Evolutionary conservation across 495 filamentous ascomycete species (phyloP).

Genomic region (Cercophora scortea): DNA sequence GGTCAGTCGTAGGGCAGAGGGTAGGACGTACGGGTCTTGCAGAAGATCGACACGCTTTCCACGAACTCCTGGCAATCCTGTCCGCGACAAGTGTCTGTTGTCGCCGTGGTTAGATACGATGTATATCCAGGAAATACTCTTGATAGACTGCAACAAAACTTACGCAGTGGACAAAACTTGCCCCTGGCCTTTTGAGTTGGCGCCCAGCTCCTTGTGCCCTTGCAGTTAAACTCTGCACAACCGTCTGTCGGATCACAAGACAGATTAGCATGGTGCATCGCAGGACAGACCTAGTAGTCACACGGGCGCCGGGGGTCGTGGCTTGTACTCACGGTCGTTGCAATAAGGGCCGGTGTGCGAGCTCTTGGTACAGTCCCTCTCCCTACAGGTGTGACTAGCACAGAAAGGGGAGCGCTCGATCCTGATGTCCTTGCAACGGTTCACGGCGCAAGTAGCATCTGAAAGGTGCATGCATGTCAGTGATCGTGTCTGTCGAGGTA

Average conservation of each 20-base stretch:
- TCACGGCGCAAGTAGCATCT: conserved; percentile 22
- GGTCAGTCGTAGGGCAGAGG: no score
- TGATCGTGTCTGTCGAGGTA: no score
- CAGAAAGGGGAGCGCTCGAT: conserved; percentile 13
- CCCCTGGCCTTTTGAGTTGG: neutral
- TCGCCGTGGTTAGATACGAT: neutral
- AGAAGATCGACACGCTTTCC: conserved; percentile 10
- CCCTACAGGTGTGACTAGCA: conserved; percentile 18
- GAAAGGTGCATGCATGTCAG: neutral
- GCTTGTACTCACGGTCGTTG: conserved; percentile 17
- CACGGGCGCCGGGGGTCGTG: no score
- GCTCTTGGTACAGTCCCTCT: conserved; percentile 17
- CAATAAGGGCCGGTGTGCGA: conserved; percentile 14
- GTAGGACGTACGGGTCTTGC: conserved; percentile 7
- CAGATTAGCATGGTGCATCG: no score
- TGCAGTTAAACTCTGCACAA: conserved; percentile 7
- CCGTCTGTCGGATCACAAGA: conserved; percentile 1
- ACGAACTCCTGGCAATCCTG: conserved; percentile 12
- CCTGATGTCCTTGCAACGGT: conserved; percentile 13
- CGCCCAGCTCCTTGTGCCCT: conserved; percentile 1
- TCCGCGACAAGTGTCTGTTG: conserved; percentile 16
- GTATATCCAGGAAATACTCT: neutral
- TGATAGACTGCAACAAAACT: neutral
- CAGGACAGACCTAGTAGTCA: no score
- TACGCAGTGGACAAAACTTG: conserved; percentile 16